Conservation (phyloP, 768 basidiomycete species). For the Coprinellus micaceus region DNA sequence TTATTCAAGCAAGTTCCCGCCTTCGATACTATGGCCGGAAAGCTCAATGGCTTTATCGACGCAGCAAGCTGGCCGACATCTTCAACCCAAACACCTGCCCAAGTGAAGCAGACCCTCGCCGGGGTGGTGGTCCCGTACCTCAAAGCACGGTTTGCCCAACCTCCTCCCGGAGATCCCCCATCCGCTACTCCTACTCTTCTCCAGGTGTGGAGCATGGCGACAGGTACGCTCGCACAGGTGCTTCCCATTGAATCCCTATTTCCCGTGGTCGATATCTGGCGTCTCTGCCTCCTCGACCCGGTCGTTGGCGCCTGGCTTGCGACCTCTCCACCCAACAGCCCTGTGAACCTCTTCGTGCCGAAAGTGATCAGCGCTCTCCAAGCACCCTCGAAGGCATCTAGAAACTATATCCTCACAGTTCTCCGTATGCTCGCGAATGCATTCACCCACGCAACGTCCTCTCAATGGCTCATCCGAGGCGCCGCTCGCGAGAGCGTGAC, state of each 20-base stretch:
- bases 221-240: conserved; percentile 35
- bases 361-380: conserved; percentile 36
- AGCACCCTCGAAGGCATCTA: conserved; percentile 29
- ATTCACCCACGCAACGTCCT: conserved; percentile 51
- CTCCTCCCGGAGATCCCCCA: conserved; percentile 15
- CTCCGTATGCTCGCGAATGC: conserved; percentile 69
- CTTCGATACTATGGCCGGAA: conserved; percentile 58
- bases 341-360: conserved; percentile 43
- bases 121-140: conserved; percentile 59
- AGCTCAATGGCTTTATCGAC: conserved; percentile 64
- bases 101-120: conserved; percentile 50
- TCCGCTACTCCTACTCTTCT: conserved; percentile 38
- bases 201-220: conserved; percentile 47
- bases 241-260: conserved; percentile 62
- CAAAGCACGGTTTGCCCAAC: conserved; percentile 48
- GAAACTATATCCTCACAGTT: conserved; percentile 61
- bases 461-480: conserved; percentile 29
- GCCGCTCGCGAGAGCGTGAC: conserved; percentile 38
- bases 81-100: conserved; percentile 24
- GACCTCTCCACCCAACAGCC: conserved; percentile 25
- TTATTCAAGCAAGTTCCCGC: conserved; percentile 70
- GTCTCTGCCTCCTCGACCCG: conserved; percentile 68
- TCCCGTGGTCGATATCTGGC: conserved; percentile 81
- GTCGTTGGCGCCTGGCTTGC: conserved; percentile 49
- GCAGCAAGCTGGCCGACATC: conserved; percentile 33